Percentiles rank a stretch among this genome's conserved stretches.
These are phyloP conservation scores for Boletus reticuloceps DNA, from an alignment of 768 basidiomycete species.

Conservation along the genomic window DNA sequence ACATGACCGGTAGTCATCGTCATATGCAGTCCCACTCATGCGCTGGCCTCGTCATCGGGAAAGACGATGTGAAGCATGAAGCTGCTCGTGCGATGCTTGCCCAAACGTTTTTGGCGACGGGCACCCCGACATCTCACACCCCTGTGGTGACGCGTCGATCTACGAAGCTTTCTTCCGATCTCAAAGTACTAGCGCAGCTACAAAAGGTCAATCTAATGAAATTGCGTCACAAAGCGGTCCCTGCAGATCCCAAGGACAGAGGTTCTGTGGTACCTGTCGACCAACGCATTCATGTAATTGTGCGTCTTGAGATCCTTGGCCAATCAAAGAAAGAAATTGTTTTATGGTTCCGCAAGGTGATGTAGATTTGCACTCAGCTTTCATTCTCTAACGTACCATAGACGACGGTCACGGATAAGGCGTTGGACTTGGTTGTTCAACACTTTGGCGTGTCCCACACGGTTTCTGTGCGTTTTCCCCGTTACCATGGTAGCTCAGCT, in stretches of 20 bases:
- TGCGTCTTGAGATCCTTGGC: constrained; percentile 28
- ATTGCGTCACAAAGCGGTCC: constrained; percentile 66
- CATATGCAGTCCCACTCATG: constrained; percentile 64
- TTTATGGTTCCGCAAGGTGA: constrained; percentile 76
- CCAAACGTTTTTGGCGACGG: constrained; percentile 43
- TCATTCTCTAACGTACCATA: constrained; percentile 25
- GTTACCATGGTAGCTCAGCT: not conserved
- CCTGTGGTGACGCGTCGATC: constrained; percentile 27
- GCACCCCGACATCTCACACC: constrained; percentile 17
- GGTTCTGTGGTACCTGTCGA: constrained; percentile 44
- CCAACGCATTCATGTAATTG: constrained; percentile 58
- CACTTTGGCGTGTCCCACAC: constrained; percentile 15
- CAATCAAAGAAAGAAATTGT: constrained; percentile 38
- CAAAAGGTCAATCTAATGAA: constrained; percentile 68
- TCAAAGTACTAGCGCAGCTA: constrained; percentile 51
- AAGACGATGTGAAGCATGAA: constrained; percentile 36
- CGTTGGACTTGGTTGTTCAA: constrained; percentile 51
- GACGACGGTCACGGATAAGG: constrained; percentile 57
- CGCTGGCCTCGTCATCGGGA: constrained; percentile 17
- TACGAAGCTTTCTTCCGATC: constrained; percentile 43
- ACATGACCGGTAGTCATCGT: constrained; percentile 52
- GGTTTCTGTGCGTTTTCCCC: constrained; percentile 11
- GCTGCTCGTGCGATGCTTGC: constrained; percentile 52
- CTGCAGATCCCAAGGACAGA: constrained; percentile 60
- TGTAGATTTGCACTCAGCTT: not conserved